phyloP scores from a whole-genome alignment of 805 yeast species.

The Candida ponderosae region DNA sequence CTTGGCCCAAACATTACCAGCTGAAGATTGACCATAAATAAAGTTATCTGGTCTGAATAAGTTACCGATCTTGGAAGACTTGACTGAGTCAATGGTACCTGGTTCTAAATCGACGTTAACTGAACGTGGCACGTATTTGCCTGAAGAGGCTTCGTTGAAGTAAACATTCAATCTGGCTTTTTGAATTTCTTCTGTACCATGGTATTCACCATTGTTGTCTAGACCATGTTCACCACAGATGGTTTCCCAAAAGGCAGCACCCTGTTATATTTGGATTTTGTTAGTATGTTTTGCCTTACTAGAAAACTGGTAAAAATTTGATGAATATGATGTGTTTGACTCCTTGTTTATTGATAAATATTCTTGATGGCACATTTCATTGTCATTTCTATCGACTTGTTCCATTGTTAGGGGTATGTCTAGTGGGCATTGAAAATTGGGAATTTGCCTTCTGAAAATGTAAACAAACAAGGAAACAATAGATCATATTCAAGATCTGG shows the following conservation, averaged over 20 bases:
- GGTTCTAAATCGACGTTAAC: slow-evolving; percentile 97
- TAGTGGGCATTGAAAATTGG: too few species aligned
- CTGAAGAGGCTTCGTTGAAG: slow-evolving; percentile 90
- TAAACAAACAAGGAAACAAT: background rate
- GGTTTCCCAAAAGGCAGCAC: slow-evolving; percentile 92
- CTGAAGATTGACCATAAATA: slow-evolving; percentile 96
- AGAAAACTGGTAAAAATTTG: too few species aligned
- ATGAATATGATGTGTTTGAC: too few species aligned
- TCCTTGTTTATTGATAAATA: too few species aligned
- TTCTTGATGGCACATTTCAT: too few species aligned
- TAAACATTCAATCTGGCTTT: slow-evolving; percentile 94
- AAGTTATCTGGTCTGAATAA: slow-evolving; percentile 97
- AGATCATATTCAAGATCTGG: background rate
- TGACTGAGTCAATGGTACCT: slow-evolving; percentile 94
- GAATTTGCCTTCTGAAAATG: background rate
- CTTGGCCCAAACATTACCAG: slow-evolving; percentile 97
- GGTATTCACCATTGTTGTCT: slow-evolving; percentile 67
- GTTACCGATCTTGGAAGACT: slow-evolving; percentile 85
- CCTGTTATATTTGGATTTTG: slow-evolving; percentile 28
- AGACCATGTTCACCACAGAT: slow-evolving; percentile 85
- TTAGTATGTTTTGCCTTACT: slow-evolving; percentile 2
- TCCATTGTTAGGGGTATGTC: too few species aligned
- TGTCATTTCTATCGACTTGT: too few species aligned
- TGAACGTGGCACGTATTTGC: slow-evolving; percentile 97
- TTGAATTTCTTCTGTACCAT: slow-evolving; percentile 48